These are phyloP conservation scores for Lactarius pseudohatsudake DNA, from an alignment of 768 basidiomycete species.

Conservation along the genomic window DNA sequence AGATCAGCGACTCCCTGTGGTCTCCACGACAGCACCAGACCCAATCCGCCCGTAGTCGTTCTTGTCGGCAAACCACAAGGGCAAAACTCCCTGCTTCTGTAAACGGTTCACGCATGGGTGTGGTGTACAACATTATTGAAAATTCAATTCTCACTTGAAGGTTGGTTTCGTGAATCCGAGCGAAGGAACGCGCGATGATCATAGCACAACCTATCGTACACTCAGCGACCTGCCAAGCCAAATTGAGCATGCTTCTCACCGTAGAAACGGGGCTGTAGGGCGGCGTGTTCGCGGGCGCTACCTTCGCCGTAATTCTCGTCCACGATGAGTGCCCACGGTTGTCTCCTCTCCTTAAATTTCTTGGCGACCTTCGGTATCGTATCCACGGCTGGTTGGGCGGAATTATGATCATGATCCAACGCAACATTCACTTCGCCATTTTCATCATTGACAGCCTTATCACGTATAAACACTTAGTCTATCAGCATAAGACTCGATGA, in stretches of 20 bases:
- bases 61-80: conserved; percentile 91
- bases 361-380: conserved; percentile 93
- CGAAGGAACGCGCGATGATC: conserved; percentile 92
- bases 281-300: conserved; percentile 96
- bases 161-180: conserved; percentile 98
- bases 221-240: conserved; percentile 4
- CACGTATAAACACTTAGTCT: conserved; percentile 18
- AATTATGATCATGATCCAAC: conserved; percentile 65
- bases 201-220: conserved; percentile 66
- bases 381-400: conserved; percentile 50
- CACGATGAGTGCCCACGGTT: conserved; percentile 92
- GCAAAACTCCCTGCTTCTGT: conserved; percentile 96
- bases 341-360: conserved; percentile 73
- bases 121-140: not conserved
- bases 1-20: conserved; percentile 76
- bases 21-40: conserved; percentile 79
- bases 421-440: conserved; percentile 91
- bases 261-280: conserved; percentile 93
- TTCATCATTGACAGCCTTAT: conserved; percentile 89
- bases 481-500: not conserved
- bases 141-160: conserved; percentile 60
- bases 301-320: conserved; percentile 99
- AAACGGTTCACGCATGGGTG: conserved; percentile 14
- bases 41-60: conserved; percentile 82
- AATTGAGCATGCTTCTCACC: conserved; percentile 43